Evolutionary conservation across 768 basidiomycete genomes (phyloP).

Genomic region (Hirschioporus abietinus): DNA sequence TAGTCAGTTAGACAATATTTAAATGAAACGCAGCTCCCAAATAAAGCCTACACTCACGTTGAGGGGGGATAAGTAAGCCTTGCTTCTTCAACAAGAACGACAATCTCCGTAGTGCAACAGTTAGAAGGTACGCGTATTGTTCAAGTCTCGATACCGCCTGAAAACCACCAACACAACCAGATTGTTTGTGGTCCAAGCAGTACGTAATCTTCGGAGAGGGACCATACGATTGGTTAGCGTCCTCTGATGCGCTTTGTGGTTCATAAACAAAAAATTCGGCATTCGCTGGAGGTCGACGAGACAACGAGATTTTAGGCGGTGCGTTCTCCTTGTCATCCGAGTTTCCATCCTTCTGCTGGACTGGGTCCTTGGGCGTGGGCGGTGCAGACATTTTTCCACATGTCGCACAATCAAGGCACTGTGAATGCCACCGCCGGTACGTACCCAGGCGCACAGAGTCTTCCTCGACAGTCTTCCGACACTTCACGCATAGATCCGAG

Average conservation of each 20-base stretch:
- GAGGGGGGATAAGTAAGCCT: slow-evolving; percentile 81
- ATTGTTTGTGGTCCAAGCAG: slow-evolving; percentile 73
- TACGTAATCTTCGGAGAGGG: slow-evolving; percentile 67
- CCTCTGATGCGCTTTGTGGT: slow-evolving; percentile 53
- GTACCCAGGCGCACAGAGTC: slow-evolving; percentile 94
- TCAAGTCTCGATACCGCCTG: slow-evolving; percentile 90
- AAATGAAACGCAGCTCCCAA: background rate
- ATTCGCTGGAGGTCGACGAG: slow-evolving; percentile 75
- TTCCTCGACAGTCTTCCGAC: slow-evolving; percentile 89
- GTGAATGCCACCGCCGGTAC: slow-evolving; percentile 96
- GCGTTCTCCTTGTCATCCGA: slow-evolving; percentile 36
- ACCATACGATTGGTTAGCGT: slow-evolving; percentile 58
- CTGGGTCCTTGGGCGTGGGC: slow-evolving; percentile 49
- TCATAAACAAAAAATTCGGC: slow-evolving; percentile 77
- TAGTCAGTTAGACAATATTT: slow-evolving; percentile 2
- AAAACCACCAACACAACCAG: slow-evolving; percentile 69
- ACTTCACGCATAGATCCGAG: slow-evolving; percentile 88
- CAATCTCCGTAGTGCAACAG: slow-evolving; percentile 88
- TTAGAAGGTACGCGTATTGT: slow-evolving; percentile 95
- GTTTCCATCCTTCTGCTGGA: slow-evolving; percentile 45
- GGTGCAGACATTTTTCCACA: slow-evolving; percentile 78
- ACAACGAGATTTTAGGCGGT: slow-evolving; percentile 52
- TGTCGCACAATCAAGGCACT: slow-evolving; percentile 78
- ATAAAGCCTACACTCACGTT: slow-evolving; percentile 42
- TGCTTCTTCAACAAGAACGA: slow-evolving; percentile 84